Evolutionary conservation across 75 land plant species (phyloP), one percentile per base, ranked within the genome.

Genomic region (Picea sitchensis): DNA sequence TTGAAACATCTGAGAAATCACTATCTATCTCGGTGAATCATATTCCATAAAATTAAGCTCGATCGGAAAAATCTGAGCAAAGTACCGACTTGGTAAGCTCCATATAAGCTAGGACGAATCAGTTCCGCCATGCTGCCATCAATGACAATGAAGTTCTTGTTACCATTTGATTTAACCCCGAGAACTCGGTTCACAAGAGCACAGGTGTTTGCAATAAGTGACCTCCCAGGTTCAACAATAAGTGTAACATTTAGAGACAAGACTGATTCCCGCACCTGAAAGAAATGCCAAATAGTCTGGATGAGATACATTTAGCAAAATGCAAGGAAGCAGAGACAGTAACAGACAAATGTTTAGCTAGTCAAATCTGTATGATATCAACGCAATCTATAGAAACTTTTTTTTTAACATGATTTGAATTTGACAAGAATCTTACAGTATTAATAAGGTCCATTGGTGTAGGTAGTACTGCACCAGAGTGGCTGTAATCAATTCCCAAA

Each of bases 51-150:
- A 36, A 31, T 6, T 34, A 14, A 51, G 12, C 1, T 9, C 1
- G 12, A 51, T 51, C 56, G 0, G 11, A 51, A 9, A 34, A 67
- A 67, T 67, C 17, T 31, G 17, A 67, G 41, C 26, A 60, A 36
- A 13, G 13, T 58, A 69, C 87, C 75, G 80, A 93, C 98, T 78
- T 95, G 98, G 80, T 96, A 96, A 75, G 99, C 94, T 67, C 82
- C 98, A 85, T 96, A 96, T 44, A 96, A 84, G 84, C 98, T 96
- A 21, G 99, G 99, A 20, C 99, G 93, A 65, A 96, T 96, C 62
- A 96, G 89, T 80, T 96, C 99, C 30, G 99, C 88, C 99, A 96
- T 96, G 88, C 99, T 96, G 17, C 99, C 99, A 90, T 96, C 93
- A 59, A 96, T 80, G 41, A 96, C 99, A 59, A 96, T 82, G 68